phyloP scores from a whole-genome alignment of 495 filamentous ascomycete species.

The Penicillium fimorum region DNA sequence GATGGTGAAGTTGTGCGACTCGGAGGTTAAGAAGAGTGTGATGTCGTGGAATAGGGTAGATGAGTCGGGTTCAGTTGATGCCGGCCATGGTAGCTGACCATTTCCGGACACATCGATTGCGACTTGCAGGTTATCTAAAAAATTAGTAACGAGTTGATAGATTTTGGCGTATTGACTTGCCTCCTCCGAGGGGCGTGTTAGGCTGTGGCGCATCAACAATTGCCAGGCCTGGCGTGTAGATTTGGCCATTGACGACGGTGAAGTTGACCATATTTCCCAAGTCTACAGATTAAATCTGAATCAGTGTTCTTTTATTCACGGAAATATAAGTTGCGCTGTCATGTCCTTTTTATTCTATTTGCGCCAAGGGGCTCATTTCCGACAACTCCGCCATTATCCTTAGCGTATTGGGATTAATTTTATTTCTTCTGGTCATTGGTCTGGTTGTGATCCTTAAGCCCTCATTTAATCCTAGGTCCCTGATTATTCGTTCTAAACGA shows the following conservation, averaged over 20 bases:
- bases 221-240: constrained; percentile 63
- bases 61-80: constrained; percentile 39
- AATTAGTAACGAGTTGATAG: not conserved
- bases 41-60: constrained; percentile 58
- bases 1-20: constrained; percentile 65
- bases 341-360: constrained; percentile 4
- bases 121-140: constrained; percentile 58
- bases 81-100: constrained; percentile 59
- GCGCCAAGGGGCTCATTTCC: constrained; percentile 25
- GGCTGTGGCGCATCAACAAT: constrained; percentile 66
- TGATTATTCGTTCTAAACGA: not conserved
- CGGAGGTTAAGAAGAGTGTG: constrained; percentile 64
- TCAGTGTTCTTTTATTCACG: not conserved
- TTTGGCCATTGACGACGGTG: constrained; percentile 56
- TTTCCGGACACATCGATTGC: constrained; percentile 65
- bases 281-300: not conserved
- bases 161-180: constrained; percentile 35
- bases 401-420: constrained; percentile 20
- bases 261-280: constrained; percentile 34
- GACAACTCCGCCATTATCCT: constrained; percentile 19
- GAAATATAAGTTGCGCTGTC: not conserved
- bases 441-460: not conserved
- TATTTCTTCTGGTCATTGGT: constrained; percentile 11
- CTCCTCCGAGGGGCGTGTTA: constrained; percentile 63
- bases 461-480: not conserved